A percentile compares a stretch with the other conserved stretches of the same genome.
Conservation (phyloP, 345 rosid species). For the Brassica rapa region DNA sequence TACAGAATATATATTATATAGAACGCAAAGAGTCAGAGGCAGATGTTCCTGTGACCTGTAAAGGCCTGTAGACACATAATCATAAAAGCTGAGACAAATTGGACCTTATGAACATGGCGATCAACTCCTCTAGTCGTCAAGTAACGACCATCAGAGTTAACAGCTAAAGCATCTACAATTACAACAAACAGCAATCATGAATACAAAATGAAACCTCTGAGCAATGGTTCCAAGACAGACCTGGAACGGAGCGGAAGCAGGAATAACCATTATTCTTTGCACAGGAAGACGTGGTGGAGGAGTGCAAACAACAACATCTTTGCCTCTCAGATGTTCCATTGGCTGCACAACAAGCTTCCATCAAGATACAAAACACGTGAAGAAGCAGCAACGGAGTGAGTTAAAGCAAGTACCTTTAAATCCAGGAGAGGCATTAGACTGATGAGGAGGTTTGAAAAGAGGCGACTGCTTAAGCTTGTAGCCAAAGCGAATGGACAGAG, state of each 20-base stretch:
- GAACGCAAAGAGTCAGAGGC: too few relatives aligned
- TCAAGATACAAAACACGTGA: neutral
- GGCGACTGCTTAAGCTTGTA: constrained; percentile 82
- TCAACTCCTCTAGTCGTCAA: too few relatives aligned
- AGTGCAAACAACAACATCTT: constrained; percentile 33
- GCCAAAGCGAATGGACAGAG: constrained; percentile 87
- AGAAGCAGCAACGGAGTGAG: neutral
- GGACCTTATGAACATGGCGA: too few relatives aligned
- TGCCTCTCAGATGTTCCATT: constrained; percentile 35
- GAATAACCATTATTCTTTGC: constrained; percentile 16
- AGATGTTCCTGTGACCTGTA: too few relatives aligned
- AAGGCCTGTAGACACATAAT: too few relatives aligned
- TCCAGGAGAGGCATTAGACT: constrained; percentile 46
- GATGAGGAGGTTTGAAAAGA: constrained; percentile 52
- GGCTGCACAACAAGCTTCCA: constrained; percentile 26
- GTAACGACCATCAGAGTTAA: too few relatives aligned
- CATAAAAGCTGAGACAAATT: too few relatives aligned
- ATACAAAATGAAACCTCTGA: too few relatives aligned
- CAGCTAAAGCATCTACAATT: too few relatives aligned
- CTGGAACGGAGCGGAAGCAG: constrained; percentile 39
- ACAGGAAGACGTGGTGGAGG: constrained; percentile 30
- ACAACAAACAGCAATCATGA: too few relatives aligned
- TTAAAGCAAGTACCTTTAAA: constrained; percentile 41
- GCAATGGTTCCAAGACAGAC: constrained; percentile 10
- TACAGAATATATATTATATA: too few relatives aligned